phyloP scores from a whole-genome alignment of 108 stramenopile species.

The Seminavis robusta region DNA sequence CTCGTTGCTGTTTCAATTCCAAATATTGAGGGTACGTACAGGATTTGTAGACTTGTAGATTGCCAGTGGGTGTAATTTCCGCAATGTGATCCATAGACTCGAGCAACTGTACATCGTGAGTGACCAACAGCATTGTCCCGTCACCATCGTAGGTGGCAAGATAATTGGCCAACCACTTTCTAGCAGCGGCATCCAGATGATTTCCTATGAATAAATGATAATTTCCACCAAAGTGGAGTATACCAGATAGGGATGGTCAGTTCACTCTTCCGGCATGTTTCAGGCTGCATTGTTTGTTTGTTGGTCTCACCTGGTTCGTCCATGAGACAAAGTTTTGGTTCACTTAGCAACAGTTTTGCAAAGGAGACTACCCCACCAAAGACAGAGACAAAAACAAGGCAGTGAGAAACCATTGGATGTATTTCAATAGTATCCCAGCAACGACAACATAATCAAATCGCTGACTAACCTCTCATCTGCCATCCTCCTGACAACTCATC shows the following conservation, averaged over 20 bases:
- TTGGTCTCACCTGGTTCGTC: conserved; percentile 80
- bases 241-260: not conserved
- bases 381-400: too few species aligned
- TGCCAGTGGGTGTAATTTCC: conserved; percentile 56
- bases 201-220: conserved; percentile 17
- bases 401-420: too few species aligned
- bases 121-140: conserved; percentile 81
- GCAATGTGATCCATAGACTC: conserved; percentile 79
- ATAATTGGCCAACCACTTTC: conserved; percentile 83
- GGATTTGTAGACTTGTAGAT: conserved; percentile 50
- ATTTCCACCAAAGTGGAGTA: not conserved
- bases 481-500: conserved; percentile 89
- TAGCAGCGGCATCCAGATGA: conserved; percentile 69
- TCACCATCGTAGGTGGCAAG: conserved; percentile 64
- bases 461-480: conserved; percentile 97
- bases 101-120: conserved; percentile 82
- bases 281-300: not conserved
- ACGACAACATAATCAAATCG: too few species aligned
- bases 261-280: not conserved
- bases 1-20: conserved; percentile 71
- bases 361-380: too few species aligned
- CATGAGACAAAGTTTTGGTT: conserved; percentile 73
- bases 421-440: too few species aligned
- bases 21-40: conserved; percentile 76
- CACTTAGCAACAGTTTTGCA: conserved; percentile 72